A percentile compares a stretch with the other conserved stretches of the same genome.
phyloP scores from a whole-genome alignment of 805 yeast species.

The Candida silvicultrix region DNA sequence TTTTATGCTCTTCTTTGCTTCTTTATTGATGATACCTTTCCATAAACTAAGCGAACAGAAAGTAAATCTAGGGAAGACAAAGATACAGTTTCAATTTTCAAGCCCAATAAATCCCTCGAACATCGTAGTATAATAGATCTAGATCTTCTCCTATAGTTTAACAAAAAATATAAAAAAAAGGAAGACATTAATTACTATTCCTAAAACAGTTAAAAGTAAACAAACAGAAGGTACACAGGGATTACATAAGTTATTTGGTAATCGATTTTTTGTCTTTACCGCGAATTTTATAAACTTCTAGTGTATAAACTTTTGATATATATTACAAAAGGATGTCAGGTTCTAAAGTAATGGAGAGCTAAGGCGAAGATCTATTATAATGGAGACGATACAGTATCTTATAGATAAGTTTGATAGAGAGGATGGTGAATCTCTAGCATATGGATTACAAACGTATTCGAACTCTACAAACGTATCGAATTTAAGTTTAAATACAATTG shows the following conservation, averaged over 20 bases:
- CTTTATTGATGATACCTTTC: background rate
- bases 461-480: background rate
- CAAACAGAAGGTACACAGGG: background rate
- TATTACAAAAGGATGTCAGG: too few species aligned
- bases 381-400: conserved; percentile 2
- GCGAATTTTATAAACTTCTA: too few species aligned
- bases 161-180: too few species aligned
- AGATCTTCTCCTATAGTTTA: background rate
- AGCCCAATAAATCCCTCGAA: background rate
- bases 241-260: too few species aligned
- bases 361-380: too few species aligned
- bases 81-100: conserved; percentile 4
- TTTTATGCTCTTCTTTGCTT: background rate
- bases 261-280: background rate
- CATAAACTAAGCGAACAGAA: too few species aligned
- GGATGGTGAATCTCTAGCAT: conserved; percentile 2
- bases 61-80: too few species aligned
- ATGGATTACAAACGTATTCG: background rate
- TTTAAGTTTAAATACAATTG: background rate
- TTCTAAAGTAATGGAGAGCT: too few species aligned
- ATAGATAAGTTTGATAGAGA: background rate
- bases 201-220: conserved; percentile 7
- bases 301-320: too few species aligned
- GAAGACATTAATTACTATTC: conserved; percentile 5
- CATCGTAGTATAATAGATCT: background rate